A percentile compares a stretch with the other conserved stretches of the same genome.
Evolutionary conservation across 108 stramenopile genomes (phyloP).

Genomic region (Stephanodiscus triporus): DNA sequence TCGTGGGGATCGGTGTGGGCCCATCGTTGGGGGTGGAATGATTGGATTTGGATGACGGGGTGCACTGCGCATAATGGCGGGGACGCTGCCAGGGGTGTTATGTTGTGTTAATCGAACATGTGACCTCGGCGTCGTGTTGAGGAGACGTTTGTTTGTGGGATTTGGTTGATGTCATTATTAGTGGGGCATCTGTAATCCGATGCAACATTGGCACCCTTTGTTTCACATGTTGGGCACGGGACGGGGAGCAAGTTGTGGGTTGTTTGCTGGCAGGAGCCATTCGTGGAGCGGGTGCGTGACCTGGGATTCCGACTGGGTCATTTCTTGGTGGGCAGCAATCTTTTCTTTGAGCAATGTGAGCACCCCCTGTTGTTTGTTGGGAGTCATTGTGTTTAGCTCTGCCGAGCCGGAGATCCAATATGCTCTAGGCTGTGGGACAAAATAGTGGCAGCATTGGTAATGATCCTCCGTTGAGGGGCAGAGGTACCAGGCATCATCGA

Average conservation of each 20-base stretch:
- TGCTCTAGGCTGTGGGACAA: constrained; percentile 1
- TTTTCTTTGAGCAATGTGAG: background rate
- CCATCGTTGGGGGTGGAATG: too few species aligned
- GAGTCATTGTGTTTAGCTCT: background rate
- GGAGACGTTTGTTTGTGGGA: background rate
- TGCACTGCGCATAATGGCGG: background rate
- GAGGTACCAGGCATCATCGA: constrained; percentile 39
- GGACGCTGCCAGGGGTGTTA: background rate
- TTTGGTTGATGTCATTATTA: background rate
- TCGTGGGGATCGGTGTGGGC: too few species aligned
- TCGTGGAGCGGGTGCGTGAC: background rate
- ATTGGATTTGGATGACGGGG: background rate
- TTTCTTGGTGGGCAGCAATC: background rate
- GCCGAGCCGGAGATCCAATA: background rate
- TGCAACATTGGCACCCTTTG: background rate
- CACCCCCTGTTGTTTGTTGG: too few species aligned
- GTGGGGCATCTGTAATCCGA: background rate
- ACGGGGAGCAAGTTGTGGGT: background rate
- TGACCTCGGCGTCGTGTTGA: background rate
- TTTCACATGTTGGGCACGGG: background rate
- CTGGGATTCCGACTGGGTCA: background rate
- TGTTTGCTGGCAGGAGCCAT: background rate
- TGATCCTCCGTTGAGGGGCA: constrained; percentile 35
- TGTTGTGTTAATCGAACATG: background rate
- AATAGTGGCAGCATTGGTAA: constrained; percentile 28